Base-by-base conservation (phyloP, 208 protist species). In the Leishmania guyanensis region DNA sequence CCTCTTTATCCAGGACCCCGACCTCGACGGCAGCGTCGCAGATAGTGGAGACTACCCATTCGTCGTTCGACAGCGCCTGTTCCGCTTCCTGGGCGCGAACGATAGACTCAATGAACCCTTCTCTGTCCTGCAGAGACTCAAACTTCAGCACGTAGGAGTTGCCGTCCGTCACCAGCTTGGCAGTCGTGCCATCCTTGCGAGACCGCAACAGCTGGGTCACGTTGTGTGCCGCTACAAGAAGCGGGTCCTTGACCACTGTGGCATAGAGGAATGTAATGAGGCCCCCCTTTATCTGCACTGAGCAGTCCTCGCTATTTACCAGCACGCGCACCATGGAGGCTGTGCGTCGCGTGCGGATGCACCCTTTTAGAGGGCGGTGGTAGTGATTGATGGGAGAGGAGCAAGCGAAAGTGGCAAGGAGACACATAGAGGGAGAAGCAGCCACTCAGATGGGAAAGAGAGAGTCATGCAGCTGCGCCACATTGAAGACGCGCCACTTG, bases 161-260 rank as follows among this genome's bases (percentile, higher is more conserved):
- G 14, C 79, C 81, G 22, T 72, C 86, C 8, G 87, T 76, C 33
- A 92, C 78, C 54, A 94, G 68, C 74, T 94, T 93, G 0, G 87
- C 89, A 2, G 82, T 69, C 5, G 70, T 81, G 43, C 84, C 82
- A 81, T 94, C 88, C 39, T 89, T 88, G 56, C 91, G 90, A 14
- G 93, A 94, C 36, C 93, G 91, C 69, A 94, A 66, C 26, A 96
- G 86, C 84, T 96, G 93, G 51, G 70, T 83, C 71, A 96, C 86
- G 54, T 86, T 86, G 39, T 73, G 79, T 26, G 79, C 80, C 14
- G 80, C 66, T 33, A 94, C 36, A 78, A 77, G n/a, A 51, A 86
- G 64, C 3, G 60, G 51, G 3, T 71, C 71, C 39, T 78, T 78
- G 43, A 50, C 51, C 53, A 58, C 64, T 6, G 58, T n/a, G 33